Evolutionary conservation across 2,329 filamentous ascomycete species (phyloP), one percentile per base, ranked within the genome.

Genomic region (Xylaria sp.): DNA sequence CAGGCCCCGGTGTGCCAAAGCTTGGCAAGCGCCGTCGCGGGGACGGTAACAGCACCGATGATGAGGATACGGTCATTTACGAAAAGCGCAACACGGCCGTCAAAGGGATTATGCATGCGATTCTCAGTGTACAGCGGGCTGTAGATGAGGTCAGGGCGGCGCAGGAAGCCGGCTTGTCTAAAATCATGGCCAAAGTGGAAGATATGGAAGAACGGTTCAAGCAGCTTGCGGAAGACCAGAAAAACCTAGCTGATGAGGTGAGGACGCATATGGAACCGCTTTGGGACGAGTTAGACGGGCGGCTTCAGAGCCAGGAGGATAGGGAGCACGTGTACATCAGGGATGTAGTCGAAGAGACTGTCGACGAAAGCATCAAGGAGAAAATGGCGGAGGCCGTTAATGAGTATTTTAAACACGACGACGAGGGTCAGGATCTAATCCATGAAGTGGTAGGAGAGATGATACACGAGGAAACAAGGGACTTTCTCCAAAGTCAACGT

Each of bases 251-350:
- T 11, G 54, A 62, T 9, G 59, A 58, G 21, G 59, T 58, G 19
- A 62, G 59, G 21, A 51, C 48, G 8, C 37, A 40, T 27, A 49
- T 62, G 54, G 48, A 41, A 25, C 59, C 59, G 21, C 41, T 62
- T 10, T 62, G 59, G 59, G 54, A 58, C 23, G 59, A 62, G 31
- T 6, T 62, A 21, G 54, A 58, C 7, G 37, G 23, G 10, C 59
- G 59, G 6, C 54, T 62, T 5, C 59, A 58, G 17, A 58, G 59
- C 17, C 54, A 58, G 38, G 59, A 62, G 37, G 59, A 62, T 13
- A 33, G 43, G 23, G 59, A 58, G 49, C 21, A 49, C 13, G 49
- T 25, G 21, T 27, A 54, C 29, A 27, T 54, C 4, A 54, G 48
- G 31, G 59, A 62, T 49, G 44, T 51, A 7, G 19, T 62, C 9